Conservation (phyloP, 192 early-diverging fungal species). For the Chytriomyces confervae region DNA sequence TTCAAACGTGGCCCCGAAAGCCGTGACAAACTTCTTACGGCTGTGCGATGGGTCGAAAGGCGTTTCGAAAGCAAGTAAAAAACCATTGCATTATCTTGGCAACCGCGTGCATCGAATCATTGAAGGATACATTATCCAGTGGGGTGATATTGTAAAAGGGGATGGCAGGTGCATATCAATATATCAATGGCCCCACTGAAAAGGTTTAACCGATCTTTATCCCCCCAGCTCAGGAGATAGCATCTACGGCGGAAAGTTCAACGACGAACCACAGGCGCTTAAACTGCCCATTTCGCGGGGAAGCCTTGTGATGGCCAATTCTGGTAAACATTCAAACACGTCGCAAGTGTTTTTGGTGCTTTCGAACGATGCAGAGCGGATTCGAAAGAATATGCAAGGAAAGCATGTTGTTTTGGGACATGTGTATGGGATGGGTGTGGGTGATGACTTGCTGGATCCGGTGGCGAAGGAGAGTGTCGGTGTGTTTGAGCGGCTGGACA, state of each 20-base stretch:
- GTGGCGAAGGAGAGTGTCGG: slow-evolving; percentile 16
- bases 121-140: slow-evolving; percentile 85
- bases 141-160: slow-evolving; percentile 63
- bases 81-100: slow-evolving; percentile 81
- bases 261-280: slow-evolving; percentile 61
- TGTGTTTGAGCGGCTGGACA: slow-evolving; percentile 32
- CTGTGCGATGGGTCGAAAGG: slow-evolving; percentile 86
- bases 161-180: slow-evolving; percentile 35
- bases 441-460: not conserved
- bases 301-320: slow-evolving; percentile 83
- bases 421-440: slow-evolving; percentile 24
- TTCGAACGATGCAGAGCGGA: slow-evolving; percentile 42
- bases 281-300: slow-evolving; percentile 65
- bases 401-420: slow-evolving; percentile 73
- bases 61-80: slow-evolving; percentile 62
- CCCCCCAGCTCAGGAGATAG: slow-evolving; percentile 59
- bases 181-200: no score
- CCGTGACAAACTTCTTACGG: slow-evolving; percentile 70
- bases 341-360: slow-evolving; percentile 89
- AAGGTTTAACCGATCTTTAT: not conserved
- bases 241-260: slow-evolving; percentile 83
- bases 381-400: slow-evolving; percentile 45
- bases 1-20: slow-evolving; percentile 71
- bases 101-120: slow-evolving; percentile 70
- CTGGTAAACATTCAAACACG: slow-evolving; percentile 71